These are phyloP conservation scores for Serendipita sp. DNA, from an alignment of 768 basidiomycete species.

Conservation along the genomic window DNA sequence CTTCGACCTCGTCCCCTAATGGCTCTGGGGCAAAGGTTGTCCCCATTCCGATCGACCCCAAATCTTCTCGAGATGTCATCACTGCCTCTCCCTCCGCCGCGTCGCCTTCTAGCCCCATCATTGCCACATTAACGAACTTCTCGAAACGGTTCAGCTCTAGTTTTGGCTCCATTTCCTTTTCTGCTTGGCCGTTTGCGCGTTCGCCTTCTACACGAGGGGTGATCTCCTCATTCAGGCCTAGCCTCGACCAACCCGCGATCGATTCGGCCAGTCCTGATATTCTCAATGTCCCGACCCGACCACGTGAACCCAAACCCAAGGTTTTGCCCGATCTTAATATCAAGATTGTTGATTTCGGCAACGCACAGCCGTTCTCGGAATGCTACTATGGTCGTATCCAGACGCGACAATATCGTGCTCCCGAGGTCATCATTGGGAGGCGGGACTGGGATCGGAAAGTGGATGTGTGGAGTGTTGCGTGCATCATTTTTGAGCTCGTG, in stretches of 20 bases:
- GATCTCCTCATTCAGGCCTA: not conserved
- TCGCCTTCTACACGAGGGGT: not conserved
- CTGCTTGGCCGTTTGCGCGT: not conserved
- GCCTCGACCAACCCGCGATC: not conserved
- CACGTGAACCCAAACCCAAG: not conserved
- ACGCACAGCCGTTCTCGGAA: conserved; percentile 78
- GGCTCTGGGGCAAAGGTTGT: not conserved
- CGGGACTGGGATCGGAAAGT: conserved; percentile 74
- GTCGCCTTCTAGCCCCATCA: conserved; percentile 1
- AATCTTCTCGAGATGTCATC: too few species aligned
- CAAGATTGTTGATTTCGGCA: conserved; percentile 90
- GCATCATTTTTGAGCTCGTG: conserved; percentile 78
- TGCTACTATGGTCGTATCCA: conserved; percentile 94
- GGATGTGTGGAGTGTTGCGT: conserved; percentile 87
- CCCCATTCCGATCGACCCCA: not conserved
- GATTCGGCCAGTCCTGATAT: not conserved
- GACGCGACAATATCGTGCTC: conserved; percentile 87
- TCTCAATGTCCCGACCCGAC: not conserved
- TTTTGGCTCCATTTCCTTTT: not conserved
- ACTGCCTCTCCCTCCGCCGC: not conserved
- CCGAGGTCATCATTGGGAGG: conserved; percentile 72
- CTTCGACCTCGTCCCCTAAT: not conserved
- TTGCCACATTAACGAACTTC: not conserved
- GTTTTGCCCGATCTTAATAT: conserved; percentile 39
- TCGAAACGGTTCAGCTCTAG: not conserved